phyloP scores from a whole-genome alignment of 805 yeast species.

The Kuraishia piskuri region DNA sequence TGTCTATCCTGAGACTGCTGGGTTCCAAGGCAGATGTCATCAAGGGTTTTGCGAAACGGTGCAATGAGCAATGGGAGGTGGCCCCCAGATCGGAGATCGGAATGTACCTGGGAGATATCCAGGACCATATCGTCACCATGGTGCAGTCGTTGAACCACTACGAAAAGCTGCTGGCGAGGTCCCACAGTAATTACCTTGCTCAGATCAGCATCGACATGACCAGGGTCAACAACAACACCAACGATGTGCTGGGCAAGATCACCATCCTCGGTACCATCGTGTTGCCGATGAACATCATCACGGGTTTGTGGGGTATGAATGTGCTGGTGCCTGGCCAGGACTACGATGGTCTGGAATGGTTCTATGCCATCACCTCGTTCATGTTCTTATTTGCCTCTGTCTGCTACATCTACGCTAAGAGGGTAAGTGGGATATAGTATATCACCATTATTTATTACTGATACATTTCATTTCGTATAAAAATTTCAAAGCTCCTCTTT shows the following conservation, averaged over 20 bases:
- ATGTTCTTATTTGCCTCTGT: constrained; percentile 39
- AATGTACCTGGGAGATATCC: constrained; percentile 93
- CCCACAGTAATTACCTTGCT: constrained; percentile 94
- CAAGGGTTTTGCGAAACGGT: constrained; percentile 87
- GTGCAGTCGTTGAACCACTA: constrained; percentile 90
- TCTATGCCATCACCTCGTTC: constrained; percentile 38
- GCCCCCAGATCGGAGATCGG: constrained; percentile 84
- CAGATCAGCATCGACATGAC: constrained; percentile 98
- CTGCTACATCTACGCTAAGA: constrained; percentile 40
- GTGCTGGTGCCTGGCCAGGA: constrained; percentile 93
- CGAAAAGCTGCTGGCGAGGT: constrained; percentile 85
- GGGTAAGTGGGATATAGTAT: constrained; percentile 21
- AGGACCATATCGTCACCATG: constrained; percentile 97
- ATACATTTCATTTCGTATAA: constrained; percentile 7
- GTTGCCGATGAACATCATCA: constrained; percentile 87
- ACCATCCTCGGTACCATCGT: constrained; percentile 93
- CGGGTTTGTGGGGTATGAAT: constrained; percentile 99
- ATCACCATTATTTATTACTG: neutral
- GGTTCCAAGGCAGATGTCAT: constrained; percentile 98
- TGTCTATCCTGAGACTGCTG: constrained; percentile 76
- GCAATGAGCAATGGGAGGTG: constrained; percentile 75
- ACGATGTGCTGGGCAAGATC: constrained; percentile 89
- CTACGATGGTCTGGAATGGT: constrained; percentile 55
- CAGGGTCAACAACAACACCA: constrained; percentile 91
- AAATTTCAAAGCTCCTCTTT: neutral